Evolutionary conservation across 345 rosid genomes (phyloP).

Genomic region (Schrenkiella parvula): DNA sequence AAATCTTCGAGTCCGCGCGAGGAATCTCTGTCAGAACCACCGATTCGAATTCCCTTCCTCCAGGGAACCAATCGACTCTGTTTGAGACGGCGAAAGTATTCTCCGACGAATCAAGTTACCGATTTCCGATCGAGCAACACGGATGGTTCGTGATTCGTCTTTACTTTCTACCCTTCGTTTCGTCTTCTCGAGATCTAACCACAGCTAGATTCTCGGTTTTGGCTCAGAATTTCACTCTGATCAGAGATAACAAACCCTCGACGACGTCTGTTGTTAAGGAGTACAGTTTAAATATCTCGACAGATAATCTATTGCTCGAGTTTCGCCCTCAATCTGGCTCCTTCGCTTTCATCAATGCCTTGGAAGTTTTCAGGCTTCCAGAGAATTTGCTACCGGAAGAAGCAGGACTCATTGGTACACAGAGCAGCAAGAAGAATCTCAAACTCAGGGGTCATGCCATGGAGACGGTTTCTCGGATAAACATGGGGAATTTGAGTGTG

Average conservation of each 20-base stretch:
- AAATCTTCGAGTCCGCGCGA: constrained; percentile 27
- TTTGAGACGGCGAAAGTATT: constrained; percentile 59
- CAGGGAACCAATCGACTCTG: constrained; percentile 39
- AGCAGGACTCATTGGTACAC: constrained; percentile 32
- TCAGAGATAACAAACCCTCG: constrained; percentile 42
- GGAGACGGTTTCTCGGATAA: constrained; percentile 76
- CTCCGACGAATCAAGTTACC: constrained; percentile 37
- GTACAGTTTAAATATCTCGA: constrained; percentile 48
- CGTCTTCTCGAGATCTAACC: constrained; percentile 41
- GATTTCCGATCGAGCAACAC: constrained; percentile 41
- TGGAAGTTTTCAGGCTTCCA: constrained; percentile 72
- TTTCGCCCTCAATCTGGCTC: constrained; percentile 50
- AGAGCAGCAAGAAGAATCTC: constrained; percentile 19
- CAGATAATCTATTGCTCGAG: constrained; percentile 39
- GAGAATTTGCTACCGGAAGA: constrained; percentile 47
- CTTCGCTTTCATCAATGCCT: constrained; percentile 65
- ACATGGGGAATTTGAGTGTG: constrained; percentile 73
- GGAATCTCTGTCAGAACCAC: constrained; percentile 22
- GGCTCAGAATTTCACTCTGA: constrained; percentile 59
- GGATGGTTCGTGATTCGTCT: constrained; percentile 79
- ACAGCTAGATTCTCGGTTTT: constrained; percentile 62
- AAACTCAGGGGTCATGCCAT: constrained; percentile 42
- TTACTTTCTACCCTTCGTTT: constrained; percentile 55
- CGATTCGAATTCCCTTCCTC: constrained; percentile 25
- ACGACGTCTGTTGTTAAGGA: constrained; percentile 43